Evolutionary conservation across 2,329 filamentous ascomycete genomes (phyloP).

Genomic region (Fusarium napiforme): DNA sequence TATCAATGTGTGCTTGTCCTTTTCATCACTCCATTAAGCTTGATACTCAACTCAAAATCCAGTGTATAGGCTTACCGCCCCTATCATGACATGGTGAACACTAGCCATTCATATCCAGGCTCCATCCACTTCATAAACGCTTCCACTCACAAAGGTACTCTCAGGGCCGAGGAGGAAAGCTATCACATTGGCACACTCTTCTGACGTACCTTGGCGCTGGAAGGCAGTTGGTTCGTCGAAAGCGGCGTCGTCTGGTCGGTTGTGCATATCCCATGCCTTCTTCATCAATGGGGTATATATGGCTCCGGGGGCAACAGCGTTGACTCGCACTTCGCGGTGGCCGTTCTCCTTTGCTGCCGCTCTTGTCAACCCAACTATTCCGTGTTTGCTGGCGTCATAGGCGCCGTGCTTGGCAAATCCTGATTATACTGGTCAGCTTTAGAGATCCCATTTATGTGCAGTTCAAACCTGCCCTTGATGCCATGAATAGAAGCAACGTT

Average conservation of each 20-base stretch:
- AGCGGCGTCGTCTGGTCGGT: slow-evolving; percentile 50
- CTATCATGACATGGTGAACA: background rate
- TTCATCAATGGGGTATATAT: slow-evolving; percentile 63
- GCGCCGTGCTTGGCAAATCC: slow-evolving; percentile 51
- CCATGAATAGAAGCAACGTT: slow-evolving; percentile 62
- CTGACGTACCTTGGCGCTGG: slow-evolving; percentile 56
- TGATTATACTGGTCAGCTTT: slow-evolving; percentile 31
- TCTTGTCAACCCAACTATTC: slow-evolving; percentile 51
- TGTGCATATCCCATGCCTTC: slow-evolving; percentile 52
- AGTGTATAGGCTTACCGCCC: background rate
- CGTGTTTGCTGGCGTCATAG: slow-evolving; percentile 55
- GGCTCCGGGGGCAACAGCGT: slow-evolving; percentile 60
- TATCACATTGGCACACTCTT: slow-evolving; percentile 51
- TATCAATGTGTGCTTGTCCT: slow-evolving; percentile 4
- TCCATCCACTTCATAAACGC: slow-evolving; percentile 58
- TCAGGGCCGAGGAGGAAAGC: slow-evolving; percentile 51
- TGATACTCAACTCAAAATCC: background rate
- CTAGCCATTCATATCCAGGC: slow-evolving; percentile 50
- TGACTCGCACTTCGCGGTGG: slow-evolving; percentile 56
- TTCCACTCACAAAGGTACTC: slow-evolving; percentile 51
- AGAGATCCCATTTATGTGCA: background rate
- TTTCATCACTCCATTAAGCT: slow-evolving; percentile 57
- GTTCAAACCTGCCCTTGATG: slow-evolving; percentile 54
- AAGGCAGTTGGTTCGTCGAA: slow-evolving; percentile 57
- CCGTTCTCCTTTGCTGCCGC: slow-evolving; percentile 55